Evolutionary conservation across 495 filamentous ascomycete genomes (phyloP).

Genomic region (Aspergillus nidulans): DNA sequence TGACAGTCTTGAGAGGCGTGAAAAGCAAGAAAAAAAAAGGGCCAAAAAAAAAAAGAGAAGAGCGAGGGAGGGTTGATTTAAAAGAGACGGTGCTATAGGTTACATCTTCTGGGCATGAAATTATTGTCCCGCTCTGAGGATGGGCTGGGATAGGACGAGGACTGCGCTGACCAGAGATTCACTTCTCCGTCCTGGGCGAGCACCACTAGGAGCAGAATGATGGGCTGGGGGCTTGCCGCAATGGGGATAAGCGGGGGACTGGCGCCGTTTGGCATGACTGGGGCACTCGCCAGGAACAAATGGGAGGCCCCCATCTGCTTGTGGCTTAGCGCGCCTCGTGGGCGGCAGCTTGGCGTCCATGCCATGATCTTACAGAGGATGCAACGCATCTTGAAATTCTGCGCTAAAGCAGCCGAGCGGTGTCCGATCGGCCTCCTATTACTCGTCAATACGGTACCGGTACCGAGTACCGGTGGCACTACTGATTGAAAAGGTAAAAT

Average conservation of each 20-base stretch:
- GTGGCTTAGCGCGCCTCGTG: background rate
- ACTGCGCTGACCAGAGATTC: background rate
- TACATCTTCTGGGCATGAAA: background rate
- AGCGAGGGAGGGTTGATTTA: background rate
- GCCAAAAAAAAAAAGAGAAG: background rate
- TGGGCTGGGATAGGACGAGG: conserved; percentile 1
- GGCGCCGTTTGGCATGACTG: background rate
- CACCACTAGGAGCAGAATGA: background rate
- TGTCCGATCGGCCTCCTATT: background rate
- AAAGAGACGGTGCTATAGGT: background rate
- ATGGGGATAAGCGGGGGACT: background rate
- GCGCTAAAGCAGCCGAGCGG: background rate
- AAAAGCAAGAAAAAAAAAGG: background rate
- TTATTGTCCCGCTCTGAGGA: background rate
- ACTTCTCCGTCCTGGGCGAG: background rate
- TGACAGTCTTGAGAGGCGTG: too few species aligned
- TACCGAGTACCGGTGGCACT: too few species aligned
- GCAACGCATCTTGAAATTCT: background rate
- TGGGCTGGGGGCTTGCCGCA: conserved; percentile 14
- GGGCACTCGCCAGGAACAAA: conserved; percentile 5
- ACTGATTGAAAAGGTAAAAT: background rate
- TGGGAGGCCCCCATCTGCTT: background rate
- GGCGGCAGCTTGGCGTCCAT: background rate
- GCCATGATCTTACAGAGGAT: too few species aligned
- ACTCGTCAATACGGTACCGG: background rate